Conservation (phyloP, 768 basidiomycete species). For the Russula sp. region DNA sequence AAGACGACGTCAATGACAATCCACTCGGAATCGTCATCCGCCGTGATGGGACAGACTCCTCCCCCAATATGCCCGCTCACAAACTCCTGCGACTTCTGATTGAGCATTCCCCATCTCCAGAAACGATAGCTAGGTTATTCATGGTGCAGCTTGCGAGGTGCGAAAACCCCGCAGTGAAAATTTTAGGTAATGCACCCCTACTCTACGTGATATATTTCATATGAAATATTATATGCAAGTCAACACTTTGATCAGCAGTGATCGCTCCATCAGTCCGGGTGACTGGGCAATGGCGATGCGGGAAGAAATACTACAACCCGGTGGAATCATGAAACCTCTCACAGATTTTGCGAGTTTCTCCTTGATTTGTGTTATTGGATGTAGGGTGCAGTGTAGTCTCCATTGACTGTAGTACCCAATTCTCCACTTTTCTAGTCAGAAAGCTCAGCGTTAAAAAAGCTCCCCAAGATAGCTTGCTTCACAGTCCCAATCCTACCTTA, state of each 20-base stretch:
- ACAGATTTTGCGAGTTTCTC: not conserved
- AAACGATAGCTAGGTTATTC: not conserved
- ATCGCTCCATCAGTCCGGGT: not conserved
- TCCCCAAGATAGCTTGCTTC: too few species aligned
- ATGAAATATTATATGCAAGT: not conserved
- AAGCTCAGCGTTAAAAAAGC: too few species aligned
- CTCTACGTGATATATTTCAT: not conserved
- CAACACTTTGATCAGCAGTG: not conserved
- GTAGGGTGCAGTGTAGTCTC: not conserved
- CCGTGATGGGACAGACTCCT: too few species aligned
- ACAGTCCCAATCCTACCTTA: too few species aligned
- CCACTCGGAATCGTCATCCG: not conserved
- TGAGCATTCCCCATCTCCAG: constrained; percentile 1
- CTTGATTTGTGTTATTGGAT: not conserved
- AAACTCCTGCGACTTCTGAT: not conserved
- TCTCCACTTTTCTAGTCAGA: too few species aligned
- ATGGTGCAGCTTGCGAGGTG: not conserved
- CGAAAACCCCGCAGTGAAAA: not conserved
- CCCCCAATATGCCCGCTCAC: too few species aligned
- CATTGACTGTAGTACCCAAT: too few species aligned
- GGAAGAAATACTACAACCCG: not conserved
- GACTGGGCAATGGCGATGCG: not conserved
- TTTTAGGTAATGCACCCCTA: not conserved
- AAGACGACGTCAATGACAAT: too few species aligned
- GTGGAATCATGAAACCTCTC: not conserved